Evolutionary conservation across 2,329 filamentous ascomycete species (phyloP).

Genomic region (Hymenoscyphus salicellus): DNA sequence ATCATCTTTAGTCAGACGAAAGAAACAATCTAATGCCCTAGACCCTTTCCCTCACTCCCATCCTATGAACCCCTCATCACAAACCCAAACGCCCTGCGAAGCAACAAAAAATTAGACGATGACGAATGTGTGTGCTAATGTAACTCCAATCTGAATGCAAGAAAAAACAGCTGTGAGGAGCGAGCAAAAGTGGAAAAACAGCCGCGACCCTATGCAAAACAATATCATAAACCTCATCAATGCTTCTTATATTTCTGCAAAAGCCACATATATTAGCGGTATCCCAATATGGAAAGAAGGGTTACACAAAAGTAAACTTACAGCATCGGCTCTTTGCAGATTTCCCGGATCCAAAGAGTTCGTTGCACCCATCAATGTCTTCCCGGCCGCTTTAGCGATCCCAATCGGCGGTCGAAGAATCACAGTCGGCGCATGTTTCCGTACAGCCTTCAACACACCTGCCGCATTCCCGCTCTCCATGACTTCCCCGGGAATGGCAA

Average conservation of each 20-base stretch:
- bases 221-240: slow-evolving; percentile 24
- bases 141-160: slow-evolving; percentile 5
- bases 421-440: slow-evolving; percentile 83
- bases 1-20: background rate
- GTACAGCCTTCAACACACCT: slow-evolving; percentile 74
- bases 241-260: slow-evolving; percentile 39
- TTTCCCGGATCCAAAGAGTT: slow-evolving; percentile 87
- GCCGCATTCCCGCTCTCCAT: slow-evolving; percentile 81
- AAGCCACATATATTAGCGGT: slow-evolving; percentile 6
- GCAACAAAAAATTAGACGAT: background rate
- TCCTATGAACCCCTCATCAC: background rate
- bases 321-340: slow-evolving; percentile 78
- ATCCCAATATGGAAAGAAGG: slow-evolving; percentile 28
- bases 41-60: background rate
- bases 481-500: slow-evolving; percentile 88
- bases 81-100: background rate
- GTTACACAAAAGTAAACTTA: slow-evolving; percentile 51
- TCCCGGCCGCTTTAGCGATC: slow-evolving; percentile 81
- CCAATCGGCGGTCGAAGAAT: slow-evolving; percentile 89
- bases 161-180: background rate
- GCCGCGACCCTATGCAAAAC: slow-evolving; percentile 22
- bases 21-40: background rate
- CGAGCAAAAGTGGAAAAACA: background rate
- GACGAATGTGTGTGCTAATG: background rate
- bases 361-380: slow-evolving; percentile 86